Conservation (phyloP, 2,329 filamentous ascomycete species). For the Myotisia sp. region DNA sequence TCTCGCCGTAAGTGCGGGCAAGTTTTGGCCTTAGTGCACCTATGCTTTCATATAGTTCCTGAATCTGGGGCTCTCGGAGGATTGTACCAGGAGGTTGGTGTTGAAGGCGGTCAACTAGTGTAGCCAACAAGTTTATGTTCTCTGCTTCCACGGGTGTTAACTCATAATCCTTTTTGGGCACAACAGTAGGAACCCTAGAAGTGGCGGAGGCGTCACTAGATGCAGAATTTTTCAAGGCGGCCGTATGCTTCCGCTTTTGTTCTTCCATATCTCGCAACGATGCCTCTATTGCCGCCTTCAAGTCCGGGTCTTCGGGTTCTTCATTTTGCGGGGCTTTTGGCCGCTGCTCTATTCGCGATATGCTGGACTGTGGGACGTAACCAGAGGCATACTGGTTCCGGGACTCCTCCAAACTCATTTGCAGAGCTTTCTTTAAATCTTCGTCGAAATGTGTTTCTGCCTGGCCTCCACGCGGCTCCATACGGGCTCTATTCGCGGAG, state of each 20-base stretch:
- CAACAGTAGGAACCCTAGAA: constrained; percentile 35
- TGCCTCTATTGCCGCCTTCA: constrained; percentile 89
- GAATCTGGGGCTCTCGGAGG: constrained; percentile 89
- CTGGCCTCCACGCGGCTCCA: constrained; percentile 82
- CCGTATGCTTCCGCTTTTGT: constrained; percentile 83
- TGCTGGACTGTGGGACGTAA: constrained; percentile 49
- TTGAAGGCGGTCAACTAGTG: constrained; percentile 82
- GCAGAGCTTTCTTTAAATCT: constrained; percentile 79
- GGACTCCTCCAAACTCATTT: constrained; percentile 94
- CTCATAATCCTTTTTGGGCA: constrained; percentile 87
- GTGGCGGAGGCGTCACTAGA: constrained; percentile 38
- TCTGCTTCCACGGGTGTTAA: constrained; percentile 86
- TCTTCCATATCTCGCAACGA: constrained; percentile 95
- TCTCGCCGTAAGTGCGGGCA: constrained; percentile 90
- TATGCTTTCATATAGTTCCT: constrained; percentile 95
- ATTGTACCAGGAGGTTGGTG: constrained; percentile 93
- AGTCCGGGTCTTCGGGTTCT: constrained; percentile 81
- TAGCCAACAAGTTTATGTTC: constrained; percentile 93
- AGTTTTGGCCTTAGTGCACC: constrained; percentile 85
- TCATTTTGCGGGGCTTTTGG: constrained; percentile 28
- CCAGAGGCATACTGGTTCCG: constrained; percentile 56
- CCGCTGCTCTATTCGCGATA: constrained; percentile 30
- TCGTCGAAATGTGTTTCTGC: constrained; percentile 89
- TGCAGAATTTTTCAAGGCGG: constrained; percentile 66
- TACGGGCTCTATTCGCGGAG: constrained; percentile 54